Evolutionary conservation across 1,139 yeast species (phyloP).

Genomic region (Barnettozyma hawaiiensis): DNA sequence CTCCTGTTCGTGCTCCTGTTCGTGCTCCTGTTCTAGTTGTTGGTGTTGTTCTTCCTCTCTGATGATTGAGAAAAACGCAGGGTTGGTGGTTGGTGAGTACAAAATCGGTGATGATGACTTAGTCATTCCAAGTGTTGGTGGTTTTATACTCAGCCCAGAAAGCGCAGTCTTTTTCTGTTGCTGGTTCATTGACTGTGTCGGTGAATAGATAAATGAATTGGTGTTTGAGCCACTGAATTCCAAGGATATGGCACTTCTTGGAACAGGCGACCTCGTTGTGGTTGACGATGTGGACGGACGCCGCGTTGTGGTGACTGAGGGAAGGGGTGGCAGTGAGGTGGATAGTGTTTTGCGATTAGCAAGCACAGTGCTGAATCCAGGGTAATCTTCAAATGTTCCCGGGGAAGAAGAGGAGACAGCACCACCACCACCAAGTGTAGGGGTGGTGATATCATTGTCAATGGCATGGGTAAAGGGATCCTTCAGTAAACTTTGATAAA

Average conservation of each 20-base stretch:
- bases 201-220: slow-evolving; percentile 22
- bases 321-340: slow-evolving; percentile 27
- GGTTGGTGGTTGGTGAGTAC: slow-evolving; percentile 20
- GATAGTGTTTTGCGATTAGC: slow-evolving; percentile 17
- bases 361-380: slow-evolving; percentile 5
- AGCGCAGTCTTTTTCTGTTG: not conserved
- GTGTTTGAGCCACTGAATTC: slow-evolving; percentile 23
- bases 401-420: too few relatives aligned
- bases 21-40: too few relatives aligned
- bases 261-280: slow-evolving; percentile 20
- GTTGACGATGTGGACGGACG: slow-evolving; percentile 22
- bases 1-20: too few relatives aligned
- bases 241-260: slow-evolving; percentile 23
- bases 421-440: slow-evolving; percentile 2
- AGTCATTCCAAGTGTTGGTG: slow-evolving; percentile 14
- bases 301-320: slow-evolving; percentile 28
- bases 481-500: slow-evolving; percentile 23
- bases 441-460: slow-evolving; percentile 1
- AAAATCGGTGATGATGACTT: slow-evolving; percentile 22
- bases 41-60: slow-evolving; percentile 14
- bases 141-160: slow-evolving; percentile 14
- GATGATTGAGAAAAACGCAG: slow-evolving; percentile 12
- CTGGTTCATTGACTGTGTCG: slow-evolving; percentile 10
- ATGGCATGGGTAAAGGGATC: not conserved
- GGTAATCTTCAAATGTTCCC: slow-evolving; percentile 4